phyloP scores from a whole-genome alignment of 352 stramenopile genomes.

The Phytophthora pini region DNA sequence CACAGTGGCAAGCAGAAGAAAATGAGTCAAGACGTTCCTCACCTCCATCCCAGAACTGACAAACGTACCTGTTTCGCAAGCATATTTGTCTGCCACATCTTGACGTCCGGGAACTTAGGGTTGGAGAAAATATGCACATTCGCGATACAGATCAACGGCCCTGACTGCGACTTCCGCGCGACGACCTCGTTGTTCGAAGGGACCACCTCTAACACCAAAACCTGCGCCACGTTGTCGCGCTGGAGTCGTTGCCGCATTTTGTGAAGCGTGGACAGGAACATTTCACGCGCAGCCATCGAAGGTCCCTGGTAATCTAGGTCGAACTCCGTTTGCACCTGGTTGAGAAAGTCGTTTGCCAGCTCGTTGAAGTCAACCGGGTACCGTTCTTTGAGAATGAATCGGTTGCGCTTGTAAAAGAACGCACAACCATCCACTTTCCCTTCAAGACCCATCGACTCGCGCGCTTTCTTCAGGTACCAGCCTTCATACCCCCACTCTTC shows the following conservation, averaged over 20 bases:
- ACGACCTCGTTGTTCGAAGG: constrained; percentile 72
- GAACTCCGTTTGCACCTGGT: constrained; percentile 74
- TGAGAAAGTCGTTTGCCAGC: constrained; percentile 76
- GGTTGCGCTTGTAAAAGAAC: constrained; percentile 96
- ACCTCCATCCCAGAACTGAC: background rate
- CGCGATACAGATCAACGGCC: constrained; percentile 92
- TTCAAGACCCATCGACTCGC: constrained; percentile 96
- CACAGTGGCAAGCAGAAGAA: background rate
- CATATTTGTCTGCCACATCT: constrained; percentile 97
- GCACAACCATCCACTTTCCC: constrained; percentile 99
- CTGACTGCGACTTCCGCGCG: constrained; percentile 58
- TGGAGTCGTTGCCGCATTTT: constrained; percentile 90
- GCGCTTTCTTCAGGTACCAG: constrained; percentile 98
- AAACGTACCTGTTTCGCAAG: constrained; percentile 81
- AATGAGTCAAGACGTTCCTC: constrained; percentile 4
- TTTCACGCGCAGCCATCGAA: constrained; percentile 67
- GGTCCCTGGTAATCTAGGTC: constrained; percentile 78
- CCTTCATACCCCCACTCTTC: constrained; percentile 96
- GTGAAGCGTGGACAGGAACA: constrained; percentile 51
- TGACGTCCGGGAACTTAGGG: constrained; percentile 98
- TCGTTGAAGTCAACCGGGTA: constrained; percentile 99
- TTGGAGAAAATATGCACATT: constrained; percentile 99
- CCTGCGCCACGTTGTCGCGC: constrained; percentile 98
- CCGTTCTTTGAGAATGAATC: constrained; percentile 89
- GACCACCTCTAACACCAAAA: constrained; percentile 96